Percentiles rank a stretch among this genome's conserved stretches.
Evolutionary conservation across 2,329 filamentous ascomycete species (phyloP).

Genomic region (Pseudopyrenochaeta lycopersici): DNA sequence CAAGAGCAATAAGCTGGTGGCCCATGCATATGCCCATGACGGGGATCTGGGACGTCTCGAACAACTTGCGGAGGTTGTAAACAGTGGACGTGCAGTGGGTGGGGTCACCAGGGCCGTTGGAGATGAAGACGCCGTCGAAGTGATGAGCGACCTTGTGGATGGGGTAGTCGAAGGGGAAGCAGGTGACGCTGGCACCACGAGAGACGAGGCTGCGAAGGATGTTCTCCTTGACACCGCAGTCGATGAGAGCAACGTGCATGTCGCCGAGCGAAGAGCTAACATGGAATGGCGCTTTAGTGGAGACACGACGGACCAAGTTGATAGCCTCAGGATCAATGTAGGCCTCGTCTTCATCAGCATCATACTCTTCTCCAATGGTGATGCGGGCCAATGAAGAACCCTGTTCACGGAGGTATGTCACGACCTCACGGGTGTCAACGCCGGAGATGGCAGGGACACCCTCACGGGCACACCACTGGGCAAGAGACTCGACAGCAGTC

Average conservation of each 20-base stretch:
- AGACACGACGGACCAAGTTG: constrained; percentile 94
- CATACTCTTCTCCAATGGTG: constrained; percentile 95
- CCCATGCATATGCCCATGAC: constrained; percentile 98
- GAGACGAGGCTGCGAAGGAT: constrained; percentile 93
- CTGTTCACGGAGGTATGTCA: constrained; percentile 94
- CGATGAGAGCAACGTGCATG: constrained; percentile 91
- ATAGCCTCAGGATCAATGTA: constrained; percentile 96
- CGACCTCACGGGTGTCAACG: constrained; percentile 95
- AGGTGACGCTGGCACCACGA: constrained; percentile 90
- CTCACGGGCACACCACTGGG: constrained; percentile 94
- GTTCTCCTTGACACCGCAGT: constrained; percentile 99
- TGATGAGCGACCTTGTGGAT: constrained; percentile 98
- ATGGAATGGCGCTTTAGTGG: constrained; percentile 97
- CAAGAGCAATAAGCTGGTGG: constrained; percentile 93
- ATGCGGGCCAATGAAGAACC: constrained; percentile 96
- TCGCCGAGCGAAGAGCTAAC: constrained; percentile 84
- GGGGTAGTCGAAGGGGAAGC: constrained; percentile 95
- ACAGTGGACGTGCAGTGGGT: constrained; percentile 96
- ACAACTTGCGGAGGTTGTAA: constrained; percentile 88
- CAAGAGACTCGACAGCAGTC: constrained; percentile 94
- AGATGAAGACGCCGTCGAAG: constrained; percentile 99
- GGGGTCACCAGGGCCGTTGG: constrained; percentile 97
- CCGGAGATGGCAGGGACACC: constrained; percentile 96
- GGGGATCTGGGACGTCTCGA: constrained; percentile 88
- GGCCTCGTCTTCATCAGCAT: constrained; percentile 96